phyloP scores from a whole-genome alignment of 2,329 filamentous ascomycete genomes.

The Diplodia seriata region DNA sequence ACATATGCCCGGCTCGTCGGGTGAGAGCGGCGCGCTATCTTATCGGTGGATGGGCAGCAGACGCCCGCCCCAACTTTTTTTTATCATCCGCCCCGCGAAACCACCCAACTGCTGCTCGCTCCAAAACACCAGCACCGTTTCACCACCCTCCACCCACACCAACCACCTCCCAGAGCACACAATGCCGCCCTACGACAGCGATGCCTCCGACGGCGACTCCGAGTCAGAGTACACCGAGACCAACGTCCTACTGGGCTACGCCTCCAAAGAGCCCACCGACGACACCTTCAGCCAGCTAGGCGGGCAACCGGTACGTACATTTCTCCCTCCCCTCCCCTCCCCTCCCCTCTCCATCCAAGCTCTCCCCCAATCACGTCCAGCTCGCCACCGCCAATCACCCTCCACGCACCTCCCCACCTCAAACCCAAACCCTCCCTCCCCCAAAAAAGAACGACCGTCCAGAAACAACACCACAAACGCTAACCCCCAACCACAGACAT shows the following conservation, averaged over 20 bases:
- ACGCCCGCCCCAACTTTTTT: constrained; percentile 23
- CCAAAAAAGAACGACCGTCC: too few relatives aligned
- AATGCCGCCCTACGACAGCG: constrained; percentile 85
- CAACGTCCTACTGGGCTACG: constrained; percentile 88
- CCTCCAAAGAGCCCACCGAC: constrained; percentile 76
- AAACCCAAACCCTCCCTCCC: too few relatives aligned
- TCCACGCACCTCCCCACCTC: too few relatives aligned
- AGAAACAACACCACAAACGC: not conserved
- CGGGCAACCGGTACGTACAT: constrained; percentile 75
- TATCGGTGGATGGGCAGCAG: not conserved
- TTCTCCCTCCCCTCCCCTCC: not conserved
- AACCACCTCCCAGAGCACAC: not conserved
- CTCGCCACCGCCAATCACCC: too few relatives aligned
- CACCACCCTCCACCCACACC: not conserved
- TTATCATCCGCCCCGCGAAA: constrained; percentile 4
- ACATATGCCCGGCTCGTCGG: not conserved
- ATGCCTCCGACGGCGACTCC: constrained; percentile 71
- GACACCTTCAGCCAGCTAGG: constrained; percentile 89
- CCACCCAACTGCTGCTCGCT: not conserved
- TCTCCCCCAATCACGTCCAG: too few relatives aligned
- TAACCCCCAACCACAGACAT: constrained; percentile 61
- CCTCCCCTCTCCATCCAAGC: too few relatives aligned
- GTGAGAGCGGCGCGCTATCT: not conserved
- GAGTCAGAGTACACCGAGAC: constrained; percentile 75
- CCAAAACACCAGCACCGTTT: not conserved